Evolutionary conservation across 2,329 filamentous ascomycete species (phyloP), one percentile per base, ranked within the genome.

Genomic region (Neopestalotiopsis sp.): DNA sequence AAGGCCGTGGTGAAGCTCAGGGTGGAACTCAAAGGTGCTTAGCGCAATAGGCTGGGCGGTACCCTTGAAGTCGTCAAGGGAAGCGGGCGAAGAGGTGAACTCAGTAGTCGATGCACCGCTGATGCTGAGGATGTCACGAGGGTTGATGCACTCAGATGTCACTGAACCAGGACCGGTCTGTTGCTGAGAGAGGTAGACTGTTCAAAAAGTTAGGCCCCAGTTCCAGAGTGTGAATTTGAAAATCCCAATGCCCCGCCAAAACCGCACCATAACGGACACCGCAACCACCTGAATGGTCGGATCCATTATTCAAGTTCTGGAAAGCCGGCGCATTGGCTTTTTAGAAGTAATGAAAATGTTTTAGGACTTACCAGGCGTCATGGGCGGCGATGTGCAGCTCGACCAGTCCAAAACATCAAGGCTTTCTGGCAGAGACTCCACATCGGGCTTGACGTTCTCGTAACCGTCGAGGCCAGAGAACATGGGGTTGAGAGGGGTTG

Each of bases 51-150:
- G 82, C 81, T 82, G 89, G 78, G 75, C 84, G 77, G 80, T 81
- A 69, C 79, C 81, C 79, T 84, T 84, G 76, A 86, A 80, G 76
- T 92, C 89, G 80, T 91, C 85, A n/a, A 93, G 82, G 20, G 87
- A 87, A 6, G 59, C 28, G 57, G 90, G 85, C 72, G 93, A 84
- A 70, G 87, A 85, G 28, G 91, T 86, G 73, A 94, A 91, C 73
- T 94, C 91, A 9, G 83, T 85, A 52, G 85, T 86, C 71, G 84
- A 80, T 67, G 85, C 81, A 76, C 84, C 86, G 34, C 82, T 82
- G 56, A 97, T 93, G 24, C 93, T 97, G 72, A 98, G 84, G 78
- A 97, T 94, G 78, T 98, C 95, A 81, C 95, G 97, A 80, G 96
- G 97, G 82, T 94, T 91, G 74, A 94, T 87, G 79, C 94, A 91